Base-by-base conservation (phyloP, 495 filamentous ascomycete species). In the Podospora fimiseda region DNA sequence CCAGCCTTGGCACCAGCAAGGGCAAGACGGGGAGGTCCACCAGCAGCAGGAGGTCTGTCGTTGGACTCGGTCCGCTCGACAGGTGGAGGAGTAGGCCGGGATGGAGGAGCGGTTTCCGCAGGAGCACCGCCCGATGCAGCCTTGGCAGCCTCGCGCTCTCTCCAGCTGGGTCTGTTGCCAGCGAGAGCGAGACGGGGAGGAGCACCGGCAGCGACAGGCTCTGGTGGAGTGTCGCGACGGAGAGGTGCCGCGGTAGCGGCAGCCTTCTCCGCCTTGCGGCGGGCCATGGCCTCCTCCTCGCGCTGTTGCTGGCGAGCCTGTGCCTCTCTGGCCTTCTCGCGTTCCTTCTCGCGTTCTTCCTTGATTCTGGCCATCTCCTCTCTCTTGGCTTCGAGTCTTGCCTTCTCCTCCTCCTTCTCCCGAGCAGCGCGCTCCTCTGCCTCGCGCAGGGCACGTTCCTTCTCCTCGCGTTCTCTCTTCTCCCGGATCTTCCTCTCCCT, bases 371-470 rank as follows among this genome's bases (percentile, higher is more conserved):
- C 79, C 67, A 90, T 60, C 53, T 77, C 77, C 40, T 72, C 72
- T 46, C 74, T 75, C 43, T 73, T 66, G 50, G 75, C 89, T 65
- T 91, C 90, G 51, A 90, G 89, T 16, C 77, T 79, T 51, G 75
- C 79, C 43, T 72, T 74, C 68, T 82, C 87, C 69, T 96, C 92
- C 63, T 95, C 84, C 65, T 88, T 91, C 65, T 96, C 92, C 55
- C 73, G 77, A 9, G 74, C 77, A 50, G 78, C 77, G 53, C 85
- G 82, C 74, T 96, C 93, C 64, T 95, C 88, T 58, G 93, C 90
- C 67, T 98, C 94, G 50, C 77, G 75, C 41, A 76, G 75, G 45
- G 71, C 77, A 37, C 81, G 78, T 75, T 95, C 90, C 51, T 76
- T 80, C 64, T 90, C 89, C 72, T 95, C 90, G 40, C 77, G 80